Evolutionary conservation across 2,329 filamentous ascomycete species (phyloP).

Genomic region (Cryphonectria naterciae): DNA sequence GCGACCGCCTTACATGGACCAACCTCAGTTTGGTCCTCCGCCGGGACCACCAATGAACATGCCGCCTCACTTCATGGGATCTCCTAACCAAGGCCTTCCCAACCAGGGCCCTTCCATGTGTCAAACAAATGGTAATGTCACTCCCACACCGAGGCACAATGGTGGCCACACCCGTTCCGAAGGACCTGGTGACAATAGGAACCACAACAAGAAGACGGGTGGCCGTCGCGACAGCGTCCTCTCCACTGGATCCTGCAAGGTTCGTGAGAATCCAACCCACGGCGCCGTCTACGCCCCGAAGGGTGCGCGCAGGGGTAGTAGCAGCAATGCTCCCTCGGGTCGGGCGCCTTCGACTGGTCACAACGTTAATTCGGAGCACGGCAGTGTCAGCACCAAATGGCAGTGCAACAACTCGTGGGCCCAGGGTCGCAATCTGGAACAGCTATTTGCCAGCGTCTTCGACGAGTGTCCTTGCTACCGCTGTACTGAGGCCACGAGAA

Average conservation of each 20-base stretch:
- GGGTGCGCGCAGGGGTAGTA: constrained; percentile 5
- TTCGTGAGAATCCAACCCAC: constrained; percentile 19
- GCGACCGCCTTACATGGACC: constrained; percentile 8
- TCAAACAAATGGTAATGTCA: constrained; percentile 19
- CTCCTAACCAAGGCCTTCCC: constrained; percentile 10
- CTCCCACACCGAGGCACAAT: neutral
- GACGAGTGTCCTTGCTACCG: constrained; percentile 17
- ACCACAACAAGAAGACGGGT: neutral
- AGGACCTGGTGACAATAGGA: neutral
- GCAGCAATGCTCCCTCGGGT: constrained; percentile 4
- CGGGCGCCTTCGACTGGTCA: neutral
- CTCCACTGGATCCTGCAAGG: constrained; percentile 18
- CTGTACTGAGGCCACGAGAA: constrained; percentile 14
- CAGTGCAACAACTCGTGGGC: constrained; percentile 4
- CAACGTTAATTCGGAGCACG: neutral
- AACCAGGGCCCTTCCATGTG: constrained; percentile 13
- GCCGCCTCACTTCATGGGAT: constrained; percentile 9
- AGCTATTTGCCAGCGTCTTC: neutral
- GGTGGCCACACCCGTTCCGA: neutral
- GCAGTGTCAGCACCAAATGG: neutral
- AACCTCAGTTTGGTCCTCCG: constrained; percentile 3
- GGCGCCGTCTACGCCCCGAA: constrained; percentile 22
- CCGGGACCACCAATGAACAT: constrained; percentile 1
- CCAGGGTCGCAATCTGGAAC: neutral
- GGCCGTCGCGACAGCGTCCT: constrained; percentile 20